Percentiles rank a stretch among this genome's conserved stretches.
Conservation (phyloP, 345 rosid genomes). For the Cardamine resedifolia region DNA sequence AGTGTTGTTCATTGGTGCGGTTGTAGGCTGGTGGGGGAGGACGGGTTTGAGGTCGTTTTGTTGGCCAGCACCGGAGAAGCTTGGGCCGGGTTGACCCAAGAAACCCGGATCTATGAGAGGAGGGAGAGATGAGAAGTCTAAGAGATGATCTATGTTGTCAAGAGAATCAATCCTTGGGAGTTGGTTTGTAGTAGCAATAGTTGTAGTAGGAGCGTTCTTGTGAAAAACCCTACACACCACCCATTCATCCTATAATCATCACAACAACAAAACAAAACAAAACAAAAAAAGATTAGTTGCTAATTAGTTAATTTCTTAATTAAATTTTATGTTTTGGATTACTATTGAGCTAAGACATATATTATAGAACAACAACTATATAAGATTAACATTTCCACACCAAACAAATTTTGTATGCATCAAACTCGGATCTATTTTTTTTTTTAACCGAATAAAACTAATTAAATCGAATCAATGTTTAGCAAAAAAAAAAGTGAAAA, state of each 20-base stretch:
- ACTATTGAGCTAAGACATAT: neutral
- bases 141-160: constrained; percentile 56
- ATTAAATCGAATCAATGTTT: neutral
- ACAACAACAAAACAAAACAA: neutral
- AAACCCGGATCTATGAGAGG: constrained; percentile 33
- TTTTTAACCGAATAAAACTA: neutral
- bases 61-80: constrained; percentile 22
- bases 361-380: neutral
- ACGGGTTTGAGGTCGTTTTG: constrained; percentile 30
- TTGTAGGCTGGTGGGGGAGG: constrained; percentile 43
- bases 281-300: neutral
- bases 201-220: constrained; percentile 48
- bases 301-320: neutral
- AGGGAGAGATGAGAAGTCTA: constrained; percentile 35
- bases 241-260: constrained; percentile 77
- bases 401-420: constrained; percentile 3
- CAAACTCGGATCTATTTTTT: neutral
- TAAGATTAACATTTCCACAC: neutral
- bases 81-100: constrained; percentile 34
- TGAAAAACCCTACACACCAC: constrained; percentile 93
- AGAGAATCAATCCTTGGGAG: constrained; percentile 38
- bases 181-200: constrained; percentile 24
- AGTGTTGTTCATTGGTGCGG: constrained; percentile 53
- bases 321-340: constrained; percentile 6
- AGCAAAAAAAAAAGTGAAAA: neutral